phyloP scores from a whole-genome alignment of 1,284 basidiomycete genomes.

The Papiliotrema flavescens region DNA sequence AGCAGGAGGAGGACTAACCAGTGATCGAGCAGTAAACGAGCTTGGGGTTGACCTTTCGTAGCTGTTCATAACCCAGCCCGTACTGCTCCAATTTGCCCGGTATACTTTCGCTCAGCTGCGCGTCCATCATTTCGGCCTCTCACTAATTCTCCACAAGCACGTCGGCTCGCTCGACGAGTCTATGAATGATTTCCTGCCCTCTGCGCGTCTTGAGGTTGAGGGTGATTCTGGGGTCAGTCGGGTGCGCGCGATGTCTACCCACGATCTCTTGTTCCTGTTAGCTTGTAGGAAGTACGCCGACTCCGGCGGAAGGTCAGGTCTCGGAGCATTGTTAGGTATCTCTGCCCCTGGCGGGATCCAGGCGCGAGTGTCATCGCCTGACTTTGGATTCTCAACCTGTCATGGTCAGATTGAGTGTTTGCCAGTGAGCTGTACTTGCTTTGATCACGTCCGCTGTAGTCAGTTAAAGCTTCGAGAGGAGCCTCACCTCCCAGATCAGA shows the following conservation, averaged over 20 bases:
- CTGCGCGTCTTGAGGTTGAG: conserved; percentile 77
- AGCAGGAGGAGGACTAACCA: conserved; percentile 55
- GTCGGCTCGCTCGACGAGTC: conserved; percentile 71
- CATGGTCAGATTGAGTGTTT: too few relatives aligned
- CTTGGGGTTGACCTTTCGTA: conserved; percentile 70
- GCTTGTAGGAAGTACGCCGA: conserved; percentile 88
- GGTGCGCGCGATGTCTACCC: conserved; percentile 6
- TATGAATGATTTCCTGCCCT: conserved; percentile 72
- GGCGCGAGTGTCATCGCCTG: conserved; percentile 86
- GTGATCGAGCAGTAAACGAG: conserved; percentile 90
- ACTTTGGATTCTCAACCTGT: conserved; percentile 69
- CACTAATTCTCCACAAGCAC: conserved; percentile 83
- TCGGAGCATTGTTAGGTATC: conserved; percentile 47
- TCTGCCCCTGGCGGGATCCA: conserved; percentile 79
- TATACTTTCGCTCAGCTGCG: conserved; percentile 20
- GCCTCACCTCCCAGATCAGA: conserved; percentile 25
- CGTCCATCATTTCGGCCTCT: conserved; percentile 51
- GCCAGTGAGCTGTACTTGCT: conserved; percentile 35
- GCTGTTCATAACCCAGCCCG: conserved; percentile 82
- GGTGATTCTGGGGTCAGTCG: conserved; percentile 56
- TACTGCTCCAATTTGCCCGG: conserved; percentile 73
- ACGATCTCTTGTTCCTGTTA: conserved; percentile 84
- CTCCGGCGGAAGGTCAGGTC: conserved; percentile 71
- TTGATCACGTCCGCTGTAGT: conserved; percentile 76
- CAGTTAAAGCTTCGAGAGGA: conserved; percentile 6